Evolutionary conservation across 805 yeast genomes (phyloP).

Genomic region (Yamadazyma nakazawae): DNA sequence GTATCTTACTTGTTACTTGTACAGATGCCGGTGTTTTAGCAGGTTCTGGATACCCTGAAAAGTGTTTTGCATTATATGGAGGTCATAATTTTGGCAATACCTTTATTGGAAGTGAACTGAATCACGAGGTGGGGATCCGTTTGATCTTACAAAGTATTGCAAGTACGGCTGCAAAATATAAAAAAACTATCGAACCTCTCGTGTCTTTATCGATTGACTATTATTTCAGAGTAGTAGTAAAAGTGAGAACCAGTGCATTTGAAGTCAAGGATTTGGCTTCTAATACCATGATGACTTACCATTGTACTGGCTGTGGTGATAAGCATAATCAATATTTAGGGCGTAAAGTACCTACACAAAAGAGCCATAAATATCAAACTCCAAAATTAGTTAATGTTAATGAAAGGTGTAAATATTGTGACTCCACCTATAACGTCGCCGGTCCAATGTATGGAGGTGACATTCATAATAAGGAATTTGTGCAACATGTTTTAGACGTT

Average conservation of each 20-base stretch:
- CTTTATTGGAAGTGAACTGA: constrained; percentile 55
- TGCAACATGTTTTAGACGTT: constrained; percentile 58
- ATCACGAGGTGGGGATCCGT: constrained; percentile 91
- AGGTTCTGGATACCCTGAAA: constrained; percentile 94
- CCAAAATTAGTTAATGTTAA: constrained; percentile 45
- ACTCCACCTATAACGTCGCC: constrained; percentile 65
- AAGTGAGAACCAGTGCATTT: constrained; percentile 73
- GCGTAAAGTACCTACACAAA: constrained; percentile 27
- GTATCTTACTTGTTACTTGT: constrained; percentile 85
- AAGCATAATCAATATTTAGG: constrained; percentile 74
- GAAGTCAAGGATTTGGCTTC: constrained; percentile 77
- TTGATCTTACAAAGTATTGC: constrained; percentile 75
- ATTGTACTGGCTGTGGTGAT: constrained; percentile 86
- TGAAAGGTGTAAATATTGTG: constrained; percentile 67
- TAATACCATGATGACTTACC: constrained; percentile 71
- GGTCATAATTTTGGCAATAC: constrained; percentile 78
- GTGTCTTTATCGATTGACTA: constrained; percentile 86
- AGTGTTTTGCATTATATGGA: constrained; percentile 92
- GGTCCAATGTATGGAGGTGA: constrained; percentile 97
- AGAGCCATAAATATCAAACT: constrained; percentile 49
- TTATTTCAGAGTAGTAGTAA: constrained; percentile 81
- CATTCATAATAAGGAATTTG: constrained; percentile 67
- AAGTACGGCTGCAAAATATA: constrained; percentile 84
- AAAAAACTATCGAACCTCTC: constrained; percentile 82
- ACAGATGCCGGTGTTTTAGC: constrained; percentile 96